Conservation (phyloP, 2,329 filamentous ascomycete species). For the Sclerotiophoma versabilis region DNA sequence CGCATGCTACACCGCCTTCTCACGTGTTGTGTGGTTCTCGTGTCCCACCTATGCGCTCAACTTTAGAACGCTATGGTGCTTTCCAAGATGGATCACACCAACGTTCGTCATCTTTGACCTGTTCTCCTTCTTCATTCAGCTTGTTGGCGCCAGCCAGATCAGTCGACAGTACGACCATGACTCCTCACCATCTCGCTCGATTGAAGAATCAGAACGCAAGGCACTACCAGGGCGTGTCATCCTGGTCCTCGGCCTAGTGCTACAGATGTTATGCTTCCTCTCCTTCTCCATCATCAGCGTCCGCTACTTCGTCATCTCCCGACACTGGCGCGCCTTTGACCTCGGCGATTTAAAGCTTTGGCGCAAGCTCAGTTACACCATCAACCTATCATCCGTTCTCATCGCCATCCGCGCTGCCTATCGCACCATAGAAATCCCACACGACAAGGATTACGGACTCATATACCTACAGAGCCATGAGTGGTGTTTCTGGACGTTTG, state of each 20-base stretch:
- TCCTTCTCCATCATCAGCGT: conserved; percentile 55
- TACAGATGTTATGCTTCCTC: conserved; percentile 60
- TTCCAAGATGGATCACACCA: conserved; percentile 54
- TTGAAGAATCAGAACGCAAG: conserved; percentile 45
- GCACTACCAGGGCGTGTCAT: conserved; percentile 42
- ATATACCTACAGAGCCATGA: conserved; percentile 60
- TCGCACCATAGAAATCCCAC: conserved; percentile 61
- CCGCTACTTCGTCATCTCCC: conserved; percentile 45
- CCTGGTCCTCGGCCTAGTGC: conserved; percentile 56
- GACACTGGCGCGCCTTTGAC: conserved; percentile 39
- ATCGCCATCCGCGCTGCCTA: conserved; percentile 60
- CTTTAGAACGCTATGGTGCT: conserved; percentile 54
- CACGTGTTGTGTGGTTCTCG: conserved; percentile 54
- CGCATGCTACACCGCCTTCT: conserved; percentile 59
- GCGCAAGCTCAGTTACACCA: conserved; percentile 44
- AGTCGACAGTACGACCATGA: conserved; percentile 43
- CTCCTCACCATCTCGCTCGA: conserved; percentile 48
- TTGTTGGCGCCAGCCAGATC: conserved; percentile 53
- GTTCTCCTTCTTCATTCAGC: conserved; percentile 57
- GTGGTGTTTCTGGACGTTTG: conserved; percentile 63
- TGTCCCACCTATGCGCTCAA: conserved; percentile 49
- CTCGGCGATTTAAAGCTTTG: conserved; percentile 47
- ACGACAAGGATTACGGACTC: conserved; percentile 54
- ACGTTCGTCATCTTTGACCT: conserved; percentile 59
- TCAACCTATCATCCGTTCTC: conserved; percentile 41